phyloP scores from a whole-genome alignment of 2,329 filamentous ascomycete genomes.

The Ceratocystis destructans region DNA sequence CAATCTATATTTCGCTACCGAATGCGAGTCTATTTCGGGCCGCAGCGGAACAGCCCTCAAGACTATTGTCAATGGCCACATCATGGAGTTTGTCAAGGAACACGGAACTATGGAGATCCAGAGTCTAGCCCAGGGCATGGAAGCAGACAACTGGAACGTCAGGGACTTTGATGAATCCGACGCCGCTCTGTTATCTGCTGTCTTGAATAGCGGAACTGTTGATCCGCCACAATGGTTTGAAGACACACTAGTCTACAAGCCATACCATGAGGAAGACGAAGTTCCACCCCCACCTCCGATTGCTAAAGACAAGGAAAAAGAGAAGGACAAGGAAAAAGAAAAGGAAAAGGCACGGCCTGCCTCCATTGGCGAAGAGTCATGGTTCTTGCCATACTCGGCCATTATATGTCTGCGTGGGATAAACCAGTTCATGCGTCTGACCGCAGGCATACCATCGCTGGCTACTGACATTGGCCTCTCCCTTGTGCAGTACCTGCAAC shows the following conservation, averaged over 20 bases:
- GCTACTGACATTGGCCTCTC: conserved; percentile 66
- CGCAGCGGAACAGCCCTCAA: conserved; percentile 63
- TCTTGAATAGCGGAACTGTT: conserved; percentile 56
- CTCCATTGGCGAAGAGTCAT: conserved; percentile 69
- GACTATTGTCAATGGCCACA: conserved; percentile 66
- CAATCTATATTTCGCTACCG: conserved; percentile 70
- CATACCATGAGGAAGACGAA: conserved; percentile 29
- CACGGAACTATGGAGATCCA: conserved; percentile 62
- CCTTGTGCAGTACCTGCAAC: conserved; percentile 71
- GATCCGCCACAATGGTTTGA: conserved; percentile 56
- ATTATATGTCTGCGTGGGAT: conserved; percentile 69
- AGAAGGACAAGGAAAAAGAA: conserved; percentile 36
- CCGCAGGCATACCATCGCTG: conserved; percentile 77
- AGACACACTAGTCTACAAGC: conserved; percentile 43
- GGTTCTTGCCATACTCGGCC: conserved; percentile 73
- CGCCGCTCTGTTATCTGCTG: conserved; percentile 44
- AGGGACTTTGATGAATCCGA: conserved; percentile 58
- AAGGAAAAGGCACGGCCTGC: conserved; percentile 60
- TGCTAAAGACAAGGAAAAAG: conserved; percentile 39
- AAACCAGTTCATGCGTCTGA: conserved; percentile 68
- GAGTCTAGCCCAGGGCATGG: conserved; percentile 60
- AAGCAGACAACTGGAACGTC: conserved; percentile 66
- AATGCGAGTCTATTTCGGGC: conserved; percentile 74
- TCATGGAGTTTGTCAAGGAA: conserved; percentile 62
- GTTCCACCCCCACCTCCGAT: conserved; percentile 28